Evolutionary conservation across 2,329 filamentous ascomycete species (phyloP).

Genomic region (Colletotrichum gloeosporioides): DNA sequence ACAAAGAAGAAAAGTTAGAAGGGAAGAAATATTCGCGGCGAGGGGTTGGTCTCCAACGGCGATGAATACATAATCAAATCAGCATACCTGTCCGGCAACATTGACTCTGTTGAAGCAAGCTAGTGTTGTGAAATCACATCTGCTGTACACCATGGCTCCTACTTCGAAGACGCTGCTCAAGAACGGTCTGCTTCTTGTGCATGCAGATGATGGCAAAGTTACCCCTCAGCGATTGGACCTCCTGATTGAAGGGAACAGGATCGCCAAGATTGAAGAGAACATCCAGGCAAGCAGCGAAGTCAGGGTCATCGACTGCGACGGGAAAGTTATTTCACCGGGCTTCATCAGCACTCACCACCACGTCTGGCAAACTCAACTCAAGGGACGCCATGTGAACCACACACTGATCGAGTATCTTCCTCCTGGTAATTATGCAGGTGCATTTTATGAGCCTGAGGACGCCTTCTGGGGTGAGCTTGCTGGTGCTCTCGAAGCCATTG

Average conservation of each 20-base stretch:
- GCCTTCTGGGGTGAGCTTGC: conserved; percentile 51
- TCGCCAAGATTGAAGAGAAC: conserved; percentile 39
- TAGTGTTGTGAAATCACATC: fast-evolving
- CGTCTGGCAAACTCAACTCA: conserved; percentile 45
- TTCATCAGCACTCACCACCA: conserved; percentile 51
- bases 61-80: background rate
- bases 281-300: conserved; percentile 32
- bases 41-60: background rate
- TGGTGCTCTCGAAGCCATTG: conserved; percentile 43
- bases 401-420: conserved; percentile 29
- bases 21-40: too few species aligned
- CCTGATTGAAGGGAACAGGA: background rate
- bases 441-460: conserved; percentile 34
- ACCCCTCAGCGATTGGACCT: background rate
- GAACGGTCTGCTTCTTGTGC: background rate
- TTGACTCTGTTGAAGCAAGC: fast-evolving
- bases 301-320: conserved; percentile 42
- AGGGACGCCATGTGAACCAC: conserved; percentile 28
- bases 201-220: background rate
- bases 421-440: conserved; percentile 31
- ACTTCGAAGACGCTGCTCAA: background rate
- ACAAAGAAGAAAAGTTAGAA: too few species aligned
- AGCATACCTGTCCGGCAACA: background rate
- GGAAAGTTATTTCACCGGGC: conserved; percentile 44
- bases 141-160: background rate